Percentiles rank a stretch among this genome's conserved stretches.
These are phyloP conservation scores for Leishmania tarentolae DNA, from an alignment of 208 protist species.

Conservation along the genomic window DNA sequence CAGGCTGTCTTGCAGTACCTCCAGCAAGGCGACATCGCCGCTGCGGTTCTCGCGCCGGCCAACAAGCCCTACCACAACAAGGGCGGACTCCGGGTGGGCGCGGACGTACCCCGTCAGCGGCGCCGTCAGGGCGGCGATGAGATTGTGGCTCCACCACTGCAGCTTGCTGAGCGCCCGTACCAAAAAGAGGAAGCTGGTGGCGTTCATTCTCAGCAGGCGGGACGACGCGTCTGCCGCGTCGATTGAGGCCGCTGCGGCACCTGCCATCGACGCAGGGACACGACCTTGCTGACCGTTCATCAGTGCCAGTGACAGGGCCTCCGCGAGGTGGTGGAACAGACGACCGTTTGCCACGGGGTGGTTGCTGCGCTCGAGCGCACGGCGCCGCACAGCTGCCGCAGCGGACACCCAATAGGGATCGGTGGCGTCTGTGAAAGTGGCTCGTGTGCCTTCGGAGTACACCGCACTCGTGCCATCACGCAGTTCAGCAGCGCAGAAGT, in stretches of 20 bases:
- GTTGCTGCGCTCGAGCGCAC: neutral
- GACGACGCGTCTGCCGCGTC: conserved; percentile 20
- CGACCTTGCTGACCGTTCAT: neutral
- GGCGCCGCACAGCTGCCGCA: neutral
- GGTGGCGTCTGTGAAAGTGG: neutral
- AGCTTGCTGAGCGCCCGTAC: conserved; percentile 65
- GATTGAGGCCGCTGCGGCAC: neutral
- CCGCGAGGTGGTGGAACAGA: conserved; percentile 39
- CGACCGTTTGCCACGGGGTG: conserved; percentile 50
- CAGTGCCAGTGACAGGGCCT: conserved; percentile 33
- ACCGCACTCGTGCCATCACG: neutral
- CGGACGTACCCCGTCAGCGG: conserved; percentile 47
- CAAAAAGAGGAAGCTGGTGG: conserved; percentile 64
- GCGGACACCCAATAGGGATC: neutral
- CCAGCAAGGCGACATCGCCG: conserved; percentile 37
- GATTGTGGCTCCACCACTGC: conserved; percentile 39
- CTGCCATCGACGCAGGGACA: neutral
- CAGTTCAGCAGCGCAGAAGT: neutral
- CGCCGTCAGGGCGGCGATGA: conserved; percentile 43
- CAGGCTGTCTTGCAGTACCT: conserved; percentile 50
- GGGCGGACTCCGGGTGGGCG: conserved; percentile 49
- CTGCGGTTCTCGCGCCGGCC: conserved; percentile 52
- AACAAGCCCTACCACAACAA: conserved; percentile 52
- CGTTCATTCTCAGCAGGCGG: conserved; percentile 24
- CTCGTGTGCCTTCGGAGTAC: neutral